Conservation (phyloP, 2,329 filamentous ascomycete genomes). For the Alternaria sp. region DNA sequence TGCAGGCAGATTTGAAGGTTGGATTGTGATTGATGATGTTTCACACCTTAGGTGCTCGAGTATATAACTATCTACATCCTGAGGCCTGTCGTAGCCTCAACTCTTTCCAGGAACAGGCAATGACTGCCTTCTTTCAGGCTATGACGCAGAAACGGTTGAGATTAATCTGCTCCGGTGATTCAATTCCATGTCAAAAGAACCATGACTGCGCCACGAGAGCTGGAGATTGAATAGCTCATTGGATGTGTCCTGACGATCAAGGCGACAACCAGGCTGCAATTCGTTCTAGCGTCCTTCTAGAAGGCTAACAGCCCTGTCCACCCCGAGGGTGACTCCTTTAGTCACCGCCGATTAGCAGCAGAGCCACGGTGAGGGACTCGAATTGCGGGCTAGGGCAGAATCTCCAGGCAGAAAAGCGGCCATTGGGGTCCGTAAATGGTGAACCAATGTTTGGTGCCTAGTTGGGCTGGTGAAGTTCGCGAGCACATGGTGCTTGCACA, state of each 20-base stretch:
- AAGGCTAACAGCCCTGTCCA: slow-evolving; percentile 25
- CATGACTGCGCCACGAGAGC: slow-evolving; percentile 37
- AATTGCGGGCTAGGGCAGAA: slow-evolving; percentile 33
- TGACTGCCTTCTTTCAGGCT: slow-evolving; percentile 43
- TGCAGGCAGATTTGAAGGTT: slow-evolving; percentile 19
- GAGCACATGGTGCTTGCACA: slow-evolving; percentile 28
- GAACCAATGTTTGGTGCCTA: slow-evolving; percentile 45
- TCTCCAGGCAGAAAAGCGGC: slow-evolving; percentile 37
- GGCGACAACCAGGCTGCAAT: slow-evolving; percentile 39
- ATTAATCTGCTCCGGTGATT: slow-evolving; percentile 26
- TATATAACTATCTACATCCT: slow-evolving; percentile 30
- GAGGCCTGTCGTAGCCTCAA: slow-evolving; percentile 37
- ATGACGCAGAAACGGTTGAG: slow-evolving; percentile 35
- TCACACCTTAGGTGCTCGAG: slow-evolving; percentile 10
- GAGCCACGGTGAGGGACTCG: slow-evolving; percentile 35
- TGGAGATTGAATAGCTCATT: slow-evolving; percentile 26
- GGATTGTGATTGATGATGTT: slow-evolving; percentile 20
- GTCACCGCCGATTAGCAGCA: slow-evolving; percentile 35
- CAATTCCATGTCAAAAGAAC: slow-evolving; percentile 22
- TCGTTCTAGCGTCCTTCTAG: slow-evolving; percentile 37
- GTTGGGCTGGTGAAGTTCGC: slow-evolving; percentile 29
- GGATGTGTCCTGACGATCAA: slow-evolving; percentile 33
- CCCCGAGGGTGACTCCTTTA: slow-evolving; percentile 39
- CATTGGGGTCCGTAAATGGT: slow-evolving; percentile 24
- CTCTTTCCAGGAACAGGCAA: slow-evolving; percentile 34